phyloP scores from a whole-genome alignment of 1,284 basidiomycete species.

The Sanghuangporus sanghuang region DNA sequence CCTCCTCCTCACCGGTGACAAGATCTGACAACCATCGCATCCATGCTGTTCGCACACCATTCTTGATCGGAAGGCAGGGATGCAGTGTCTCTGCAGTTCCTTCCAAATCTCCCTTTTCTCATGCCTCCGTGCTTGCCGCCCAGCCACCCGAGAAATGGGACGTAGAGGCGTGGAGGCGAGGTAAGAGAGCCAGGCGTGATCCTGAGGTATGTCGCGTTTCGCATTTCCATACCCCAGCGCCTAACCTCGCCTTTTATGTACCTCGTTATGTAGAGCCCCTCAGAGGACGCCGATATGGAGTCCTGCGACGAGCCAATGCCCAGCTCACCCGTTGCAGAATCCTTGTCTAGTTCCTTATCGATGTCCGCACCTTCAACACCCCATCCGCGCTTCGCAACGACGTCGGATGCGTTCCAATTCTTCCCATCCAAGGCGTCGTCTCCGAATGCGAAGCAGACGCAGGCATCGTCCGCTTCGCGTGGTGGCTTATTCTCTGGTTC shows the following conservation, averaged over 20 bases:
- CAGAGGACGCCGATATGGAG: conserved; percentile 15
- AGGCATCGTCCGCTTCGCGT: not conserved
- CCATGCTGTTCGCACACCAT: conserved; percentile 38
- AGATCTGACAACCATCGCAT: conserved; percentile 25
- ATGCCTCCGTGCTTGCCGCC: conserved; percentile 9
- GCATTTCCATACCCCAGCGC: not conserved
- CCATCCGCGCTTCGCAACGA: conserved; percentile 37
- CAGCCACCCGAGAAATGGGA: conserved; percentile 41
- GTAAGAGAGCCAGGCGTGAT: conserved; percentile 46
- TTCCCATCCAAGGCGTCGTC: conserved; percentile 29
- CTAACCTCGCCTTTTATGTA: conserved; percentile 10
- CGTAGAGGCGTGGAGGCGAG: conserved; percentile 46
- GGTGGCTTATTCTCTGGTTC: not conserved
- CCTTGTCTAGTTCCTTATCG: conserved; percentile 4
- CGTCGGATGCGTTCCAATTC: conserved; percentile 57
- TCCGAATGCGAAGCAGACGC: not conserved
- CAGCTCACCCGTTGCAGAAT: conserved; percentile 5
- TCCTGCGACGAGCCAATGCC: conserved; percentile 10
- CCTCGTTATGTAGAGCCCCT: conserved; percentile 6
- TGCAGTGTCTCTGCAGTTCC: conserved; percentile 20
- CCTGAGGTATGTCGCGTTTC: conserved; percentile 34
- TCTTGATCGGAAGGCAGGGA: conserved; percentile 29
- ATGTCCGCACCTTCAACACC: conserved; percentile 26
- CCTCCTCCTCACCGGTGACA: conserved; percentile 29
- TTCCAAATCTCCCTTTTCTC: conserved; percentile 28